These are phyloP conservation scores for Fusarium solani-melongenae DNA, from an alignment of 2,329 filamentous ascomycete genomes.

Conservation along the genomic window DNA sequence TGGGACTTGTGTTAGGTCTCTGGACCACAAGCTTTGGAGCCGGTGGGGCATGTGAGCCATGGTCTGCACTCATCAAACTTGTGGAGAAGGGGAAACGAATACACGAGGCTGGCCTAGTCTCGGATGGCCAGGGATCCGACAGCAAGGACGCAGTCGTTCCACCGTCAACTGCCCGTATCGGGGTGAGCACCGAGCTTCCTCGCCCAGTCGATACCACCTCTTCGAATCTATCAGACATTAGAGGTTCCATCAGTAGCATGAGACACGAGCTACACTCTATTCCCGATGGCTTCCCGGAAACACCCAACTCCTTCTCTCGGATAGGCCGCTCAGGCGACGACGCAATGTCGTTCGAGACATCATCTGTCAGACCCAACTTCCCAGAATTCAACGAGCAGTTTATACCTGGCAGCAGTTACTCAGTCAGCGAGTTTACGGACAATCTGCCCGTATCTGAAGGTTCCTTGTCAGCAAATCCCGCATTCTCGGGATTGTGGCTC, in stretches of 20 bases:
- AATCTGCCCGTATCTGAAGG: background rate
- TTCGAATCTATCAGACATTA: background rate
- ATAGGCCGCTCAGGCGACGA: too few species aligned
- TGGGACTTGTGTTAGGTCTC: conserved; percentile 3
- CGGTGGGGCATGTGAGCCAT: background rate
- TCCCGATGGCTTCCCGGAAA: background rate
- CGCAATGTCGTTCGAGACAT: background rate
- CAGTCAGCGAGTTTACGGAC: background rate
- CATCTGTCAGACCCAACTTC: background rate
- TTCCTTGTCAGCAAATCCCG: background rate
- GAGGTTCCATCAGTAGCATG: conserved; percentile 2
- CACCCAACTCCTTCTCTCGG: background rate
- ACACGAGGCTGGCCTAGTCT: background rate
- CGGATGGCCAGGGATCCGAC: background rate
- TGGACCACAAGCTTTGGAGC: background rate
- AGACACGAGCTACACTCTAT: conserved; percentile 1
- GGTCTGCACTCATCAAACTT: background rate
- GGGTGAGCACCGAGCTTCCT: background rate
- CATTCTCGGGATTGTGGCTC: background rate
- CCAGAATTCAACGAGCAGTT: background rate
- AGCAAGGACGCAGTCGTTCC: background rate
- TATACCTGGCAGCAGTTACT: background rate
- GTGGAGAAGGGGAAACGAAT: background rate
- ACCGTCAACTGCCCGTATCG: background rate
- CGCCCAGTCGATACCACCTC: background rate